Conservation (phyloP, 140 eudicot genomes). For the Ambrosia hybrid region DNA sequence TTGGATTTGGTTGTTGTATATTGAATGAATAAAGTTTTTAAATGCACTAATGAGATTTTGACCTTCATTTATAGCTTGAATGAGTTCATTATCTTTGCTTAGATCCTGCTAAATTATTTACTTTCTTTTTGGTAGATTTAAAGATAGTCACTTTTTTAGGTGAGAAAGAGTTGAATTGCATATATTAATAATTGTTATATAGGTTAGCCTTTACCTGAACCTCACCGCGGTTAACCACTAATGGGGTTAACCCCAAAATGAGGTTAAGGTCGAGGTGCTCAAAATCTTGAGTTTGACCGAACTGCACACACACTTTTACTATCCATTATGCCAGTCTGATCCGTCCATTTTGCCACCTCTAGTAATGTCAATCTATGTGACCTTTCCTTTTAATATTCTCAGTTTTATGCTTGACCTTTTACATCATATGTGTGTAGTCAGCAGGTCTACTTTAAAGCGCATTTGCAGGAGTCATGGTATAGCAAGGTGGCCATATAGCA, state of each 20-base stretch:
- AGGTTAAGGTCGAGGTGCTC: not conserved
- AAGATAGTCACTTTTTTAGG: not conserved
- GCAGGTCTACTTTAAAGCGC: constrained; percentile 17
- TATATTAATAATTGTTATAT: not conserved
- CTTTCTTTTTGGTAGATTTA: too few relatives aligned
- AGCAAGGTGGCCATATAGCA: constrained; percentile 21
- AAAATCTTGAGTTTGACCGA: not conserved
- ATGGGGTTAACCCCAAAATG: not conserved
- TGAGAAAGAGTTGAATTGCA: not conserved
- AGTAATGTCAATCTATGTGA: not conserved
- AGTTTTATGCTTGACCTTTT: not conserved
- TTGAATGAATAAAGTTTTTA: too few relatives aligned
- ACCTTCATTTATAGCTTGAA: not conserved
- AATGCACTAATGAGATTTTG: not conserved
- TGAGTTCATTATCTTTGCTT: not conserved
- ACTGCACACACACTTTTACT: not conserved
- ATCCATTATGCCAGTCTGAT: not conserved
- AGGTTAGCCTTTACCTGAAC: constrained; percentile 2
- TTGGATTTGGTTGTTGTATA: too few relatives aligned
- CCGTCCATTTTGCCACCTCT: not conserved
- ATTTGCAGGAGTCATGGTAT: not conserved
- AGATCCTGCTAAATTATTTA: too few relatives aligned
- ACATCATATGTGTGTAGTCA: constrained; percentile 1
- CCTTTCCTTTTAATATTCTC: not conserved
- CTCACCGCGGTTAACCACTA: not conserved